phyloP scores from a whole-genome alignment of 345 rosid genomes.

The Heritiera fomes region DNA sequence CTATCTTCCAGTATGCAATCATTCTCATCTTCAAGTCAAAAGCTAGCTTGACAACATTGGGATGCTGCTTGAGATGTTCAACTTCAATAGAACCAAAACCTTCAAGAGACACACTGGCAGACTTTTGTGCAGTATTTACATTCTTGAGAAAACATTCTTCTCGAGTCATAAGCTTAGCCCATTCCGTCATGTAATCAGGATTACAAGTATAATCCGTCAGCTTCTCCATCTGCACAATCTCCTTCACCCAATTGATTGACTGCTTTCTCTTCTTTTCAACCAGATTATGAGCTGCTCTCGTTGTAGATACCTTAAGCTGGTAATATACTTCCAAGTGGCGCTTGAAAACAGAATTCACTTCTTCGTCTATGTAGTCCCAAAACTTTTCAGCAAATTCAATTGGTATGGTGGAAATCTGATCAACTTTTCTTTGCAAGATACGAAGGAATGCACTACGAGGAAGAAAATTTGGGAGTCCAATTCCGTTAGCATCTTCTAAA shows the following conservation, averaged over 20 bases:
- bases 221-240: constrained; percentile 40
- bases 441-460: constrained; percentile 31
- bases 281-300: constrained; percentile 27
- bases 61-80: neutral
- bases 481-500: constrained; percentile 39
- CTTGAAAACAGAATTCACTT: neutral
- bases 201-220: constrained; percentile 36
- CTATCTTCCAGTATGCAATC: constrained; percentile 33
- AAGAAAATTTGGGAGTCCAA: constrained; percentile 39
- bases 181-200: constrained; percentile 31
- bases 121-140: neutral
- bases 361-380: neutral
- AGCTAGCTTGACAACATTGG: constrained; percentile 6
- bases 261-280: constrained; percentile 31
- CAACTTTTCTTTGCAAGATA: constrained; percentile 28
- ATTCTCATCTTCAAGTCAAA: constrained; percentile 35
- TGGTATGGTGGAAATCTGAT: constrained; percentile 19
- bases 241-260: constrained; percentile 30
- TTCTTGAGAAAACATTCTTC: neutral
- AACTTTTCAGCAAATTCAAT: constrained; percentile 21
- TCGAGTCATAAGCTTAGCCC: constrained; percentile 27
- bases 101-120: too few relatives aligned
- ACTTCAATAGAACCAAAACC: constrained; percentile 13
- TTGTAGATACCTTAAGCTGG: constrained; percentile 12
- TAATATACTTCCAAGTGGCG: constrained; percentile 18